A percentile compares a stretch with the other conserved stretches of the same genome.
phyloP scores from a whole-genome alignment of 805 yeast species.

The Saccharomycopsis sp. region DNA sequence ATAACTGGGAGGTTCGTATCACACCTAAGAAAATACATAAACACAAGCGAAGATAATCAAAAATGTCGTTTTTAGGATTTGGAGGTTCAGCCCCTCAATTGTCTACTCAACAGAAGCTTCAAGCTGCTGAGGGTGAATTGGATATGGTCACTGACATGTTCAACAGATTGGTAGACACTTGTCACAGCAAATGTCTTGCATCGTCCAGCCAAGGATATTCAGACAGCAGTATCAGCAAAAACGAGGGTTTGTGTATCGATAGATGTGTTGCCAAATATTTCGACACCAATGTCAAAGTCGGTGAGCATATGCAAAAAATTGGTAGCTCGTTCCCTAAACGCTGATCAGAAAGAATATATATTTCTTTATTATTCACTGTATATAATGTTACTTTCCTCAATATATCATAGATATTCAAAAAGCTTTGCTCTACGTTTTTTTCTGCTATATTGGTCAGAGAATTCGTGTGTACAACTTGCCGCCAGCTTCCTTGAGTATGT shows the following conservation, averaged over 20 bases:
- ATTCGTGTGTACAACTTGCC: too few species aligned
- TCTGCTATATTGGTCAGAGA: too few species aligned
- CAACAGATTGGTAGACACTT: constrained; percentile 82
- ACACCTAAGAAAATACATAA: neutral
- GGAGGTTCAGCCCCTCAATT: constrained; percentile 71
- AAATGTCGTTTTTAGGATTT: constrained; percentile 68
- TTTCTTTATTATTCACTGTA: neutral
- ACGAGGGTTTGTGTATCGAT: constrained; percentile 82
- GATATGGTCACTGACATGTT: constrained; percentile 98
- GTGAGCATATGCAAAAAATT: constrained; percentile 61
- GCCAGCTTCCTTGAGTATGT: too few species aligned
- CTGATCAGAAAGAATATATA: neutral
- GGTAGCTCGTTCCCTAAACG: constrained; percentile 27
- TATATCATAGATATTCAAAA: neutral
- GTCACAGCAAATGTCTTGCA: constrained; percentile 80
- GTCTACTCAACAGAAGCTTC: constrained; percentile 66
- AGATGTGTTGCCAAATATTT: constrained; percentile 95
- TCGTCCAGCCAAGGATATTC: constrained; percentile 39
- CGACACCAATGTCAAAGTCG: constrained; percentile 90
- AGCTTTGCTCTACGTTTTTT: neutral
- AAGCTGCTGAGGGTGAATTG: constrained; percentile 93
- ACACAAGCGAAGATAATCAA: neutral
- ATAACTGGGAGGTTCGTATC: neutral
- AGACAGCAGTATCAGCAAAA: constrained; percentile 70
- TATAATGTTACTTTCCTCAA: neutral